Percentiles rank a stretch among this genome's conserved stretches.
phyloP scores from a whole-genome alignment of 2,329 filamentous ascomycete genomes.

The Mariannaea sp. region DNA sequence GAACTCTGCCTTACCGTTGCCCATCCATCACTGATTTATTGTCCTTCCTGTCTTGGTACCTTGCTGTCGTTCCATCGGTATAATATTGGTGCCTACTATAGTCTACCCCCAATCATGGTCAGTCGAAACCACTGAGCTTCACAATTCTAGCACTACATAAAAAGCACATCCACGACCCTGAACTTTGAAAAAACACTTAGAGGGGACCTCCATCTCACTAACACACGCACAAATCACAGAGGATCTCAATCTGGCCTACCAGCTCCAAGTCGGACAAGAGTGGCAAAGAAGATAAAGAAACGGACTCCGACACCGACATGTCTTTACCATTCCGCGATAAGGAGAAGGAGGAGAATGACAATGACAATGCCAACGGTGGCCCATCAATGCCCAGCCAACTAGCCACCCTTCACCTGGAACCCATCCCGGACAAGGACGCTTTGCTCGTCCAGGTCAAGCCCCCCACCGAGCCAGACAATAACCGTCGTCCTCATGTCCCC shows the following conservation, averaged over 20 bases:
- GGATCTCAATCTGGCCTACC: conserved; percentile 25
- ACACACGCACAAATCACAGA: conserved; percentile 16
- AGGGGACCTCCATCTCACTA: conserved; percentile 3
- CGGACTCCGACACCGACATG: conserved; percentile 1
- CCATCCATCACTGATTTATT: no score
- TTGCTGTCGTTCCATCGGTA: no score
- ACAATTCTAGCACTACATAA: background rate
- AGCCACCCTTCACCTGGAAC: conserved; percentile 45
- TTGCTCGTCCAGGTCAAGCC: conserved; percentile 54
- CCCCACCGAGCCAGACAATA: conserved; percentile 42
- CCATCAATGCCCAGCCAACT: conserved; percentile 14
- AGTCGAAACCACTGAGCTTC: background rate
- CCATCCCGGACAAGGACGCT: conserved; percentile 45
- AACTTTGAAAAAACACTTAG: no score
- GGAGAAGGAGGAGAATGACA: background rate
- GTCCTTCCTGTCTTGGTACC: no score
- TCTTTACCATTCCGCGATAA: conserved; percentile 14
- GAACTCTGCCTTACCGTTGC: background rate
- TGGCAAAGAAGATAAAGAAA: background rate
- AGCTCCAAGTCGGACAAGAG: conserved; percentile 1
- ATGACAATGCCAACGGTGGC: background rate
- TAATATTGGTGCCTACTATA: background rate
- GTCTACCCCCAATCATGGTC: conserved; percentile 7
- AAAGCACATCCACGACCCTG: background rate
- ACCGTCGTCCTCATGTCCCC: conserved; percentile 48